These are phyloP conservation scores for Anthracocystis panici-leucophaei DNA, from an alignment of 1,284 basidiomycete species.

Conservation along the genomic window DNA sequence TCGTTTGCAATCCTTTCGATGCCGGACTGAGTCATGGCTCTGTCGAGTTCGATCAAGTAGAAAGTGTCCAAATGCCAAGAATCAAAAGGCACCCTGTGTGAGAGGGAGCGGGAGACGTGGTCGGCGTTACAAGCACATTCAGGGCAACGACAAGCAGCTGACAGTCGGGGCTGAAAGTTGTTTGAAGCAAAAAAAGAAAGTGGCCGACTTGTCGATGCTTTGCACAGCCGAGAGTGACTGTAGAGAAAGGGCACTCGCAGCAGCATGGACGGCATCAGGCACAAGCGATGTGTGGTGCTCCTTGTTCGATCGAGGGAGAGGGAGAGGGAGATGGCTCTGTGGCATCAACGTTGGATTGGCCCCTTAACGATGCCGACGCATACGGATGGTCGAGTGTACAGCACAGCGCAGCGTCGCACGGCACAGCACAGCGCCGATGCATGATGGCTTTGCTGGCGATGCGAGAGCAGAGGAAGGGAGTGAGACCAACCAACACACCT, in stretches of 20 bases:
- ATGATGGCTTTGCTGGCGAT: conserved; percentile 1
- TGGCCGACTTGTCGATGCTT: neutral
- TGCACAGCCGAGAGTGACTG: conserved; percentile 12
- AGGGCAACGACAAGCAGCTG: neutral
- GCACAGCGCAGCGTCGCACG: neutral
- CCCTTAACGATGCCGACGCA: too few relatives aligned
- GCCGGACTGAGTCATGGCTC: too few relatives aligned
- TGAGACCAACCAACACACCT: conserved; percentile 4
- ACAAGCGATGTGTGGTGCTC: neutral
- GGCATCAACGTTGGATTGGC: too few relatives aligned
- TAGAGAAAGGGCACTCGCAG: neutral
- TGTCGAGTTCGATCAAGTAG: too few relatives aligned
- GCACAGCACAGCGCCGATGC: conserved; percentile 8
- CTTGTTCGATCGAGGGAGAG: neutral
- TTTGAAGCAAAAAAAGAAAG: neutral
- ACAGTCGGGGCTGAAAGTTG: conserved; percentile 6
- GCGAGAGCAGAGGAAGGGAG: neutral
- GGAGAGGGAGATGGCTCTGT: too few relatives aligned
- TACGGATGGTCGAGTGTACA: neutral
- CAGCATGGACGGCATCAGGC: neutral
- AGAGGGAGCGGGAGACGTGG: neutral
- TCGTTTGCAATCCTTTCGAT: neutral
- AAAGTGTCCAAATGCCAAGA: neutral
- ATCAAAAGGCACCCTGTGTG: neutral
- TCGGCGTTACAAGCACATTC: neutral